Base-by-base conservation (phyloP, 371 early-diverging fungal genomes). In the Mucor circinelloides region DNA sequence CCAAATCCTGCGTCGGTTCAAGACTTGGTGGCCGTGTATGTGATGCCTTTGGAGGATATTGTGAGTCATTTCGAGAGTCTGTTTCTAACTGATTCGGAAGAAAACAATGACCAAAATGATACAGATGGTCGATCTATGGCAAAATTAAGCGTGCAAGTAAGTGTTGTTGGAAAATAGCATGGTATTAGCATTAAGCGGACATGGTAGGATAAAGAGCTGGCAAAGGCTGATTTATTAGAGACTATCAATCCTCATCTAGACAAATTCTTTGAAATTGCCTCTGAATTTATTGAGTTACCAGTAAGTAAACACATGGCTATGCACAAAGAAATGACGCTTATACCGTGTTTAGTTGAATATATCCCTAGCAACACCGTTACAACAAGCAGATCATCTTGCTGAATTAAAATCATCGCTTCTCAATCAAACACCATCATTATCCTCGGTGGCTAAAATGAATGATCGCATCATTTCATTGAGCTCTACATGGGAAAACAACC, bases 11-110 rank as follows among this genome's bases (percentile, higher is more conserved):
- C 27, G 17, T 57, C 57, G 4, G 31, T 71, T 15, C 31, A 66
- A 6, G 76, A 71, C 3, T 54, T 79, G 6, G 48, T 70, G 13
- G 17, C 19, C 0, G 21, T n/a, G 0, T 75, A 48, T 19, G 58
- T 80, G 3, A 56, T 46, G 8, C 75, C 76, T 30, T 64, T 80
- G 25, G 76, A 80, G 46, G 63, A 71, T 13, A 66, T 73, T n/a
- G 75, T 72, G 0, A 48, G 63, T 13, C 68, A 73, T 27, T 77
- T 75, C 23, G 61, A 75, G 13, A 40, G 12, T 2, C 55, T 79
- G 13, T 76, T 79, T 48, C 31, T 79, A 6, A 30, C 46, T 36
- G 60, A 63, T 15, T 64, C 21, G 38, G 21, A 12, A 1, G 15
- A 31, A 13, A 9, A 46, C 6, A 63, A 7, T 23, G 21, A 50